Percentiles rank a stretch among this genome's conserved stretches.
Evolutionary conservation across 73 alveolate species (phyloP).

Genomic region (Tetrahymena borealis): DNA sequence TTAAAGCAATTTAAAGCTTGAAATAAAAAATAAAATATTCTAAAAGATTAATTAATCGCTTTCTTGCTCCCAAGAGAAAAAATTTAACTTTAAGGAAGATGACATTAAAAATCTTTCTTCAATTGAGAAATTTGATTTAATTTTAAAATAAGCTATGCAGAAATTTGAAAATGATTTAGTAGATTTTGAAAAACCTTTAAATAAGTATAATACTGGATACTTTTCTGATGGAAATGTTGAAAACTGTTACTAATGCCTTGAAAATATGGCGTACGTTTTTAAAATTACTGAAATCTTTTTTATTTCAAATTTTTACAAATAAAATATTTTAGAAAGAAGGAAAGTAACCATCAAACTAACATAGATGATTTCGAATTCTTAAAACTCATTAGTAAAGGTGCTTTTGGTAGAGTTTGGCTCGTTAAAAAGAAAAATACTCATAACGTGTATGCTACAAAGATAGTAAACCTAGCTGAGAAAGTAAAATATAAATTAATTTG

Average conservation of each 20-base stretch:
- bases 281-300: not conserved
- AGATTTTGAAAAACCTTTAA: not conserved
- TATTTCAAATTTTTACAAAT: too few relatives aligned
- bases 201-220: not conserved
- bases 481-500: not conserved
- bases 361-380: constrained; percentile 56
- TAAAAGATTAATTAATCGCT: not conserved
- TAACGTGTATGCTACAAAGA: constrained; percentile 83
- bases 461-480: constrained; percentile 67
- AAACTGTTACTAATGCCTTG: not conserved
- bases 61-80: not conserved
- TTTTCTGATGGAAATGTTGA: not conserved
- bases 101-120: not conserved
- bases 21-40: not conserved
- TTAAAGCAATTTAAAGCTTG: not conserved
- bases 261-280: not conserved
- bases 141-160: not conserved
- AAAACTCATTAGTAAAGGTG: constrained; percentile 75
- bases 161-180: not conserved
- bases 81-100: not conserved
- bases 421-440: constrained; percentile 76
- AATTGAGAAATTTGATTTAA: not conserved
- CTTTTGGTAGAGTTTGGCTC: constrained; percentile 76
- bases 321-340: not conserved
- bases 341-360: not conserved